phyloP scores from a whole-genome alignment of 2,329 filamentous ascomycete species.

The Beauveria rudraprayagi region DNA sequence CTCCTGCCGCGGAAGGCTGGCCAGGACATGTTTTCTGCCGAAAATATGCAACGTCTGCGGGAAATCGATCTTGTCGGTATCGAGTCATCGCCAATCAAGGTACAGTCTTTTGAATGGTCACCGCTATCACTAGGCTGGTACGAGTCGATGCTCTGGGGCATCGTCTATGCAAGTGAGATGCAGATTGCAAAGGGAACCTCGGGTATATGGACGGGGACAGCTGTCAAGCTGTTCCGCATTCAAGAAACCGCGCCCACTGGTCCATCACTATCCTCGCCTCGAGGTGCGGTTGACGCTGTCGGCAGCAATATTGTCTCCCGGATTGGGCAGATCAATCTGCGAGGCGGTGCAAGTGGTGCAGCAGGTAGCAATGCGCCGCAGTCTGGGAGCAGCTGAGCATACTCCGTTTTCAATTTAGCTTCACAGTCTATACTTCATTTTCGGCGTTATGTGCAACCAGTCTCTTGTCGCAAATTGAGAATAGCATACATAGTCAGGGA shows the following conservation, averaged over 20 bases:
- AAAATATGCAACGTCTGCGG: constrained; percentile 47
- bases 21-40: constrained; percentile 34
- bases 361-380: neutral
- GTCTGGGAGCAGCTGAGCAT: neutral
- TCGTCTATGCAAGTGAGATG: constrained; percentile 88
- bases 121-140: constrained; percentile 89
- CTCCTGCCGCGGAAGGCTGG: constrained; percentile 44
- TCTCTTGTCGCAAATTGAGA: neutral
- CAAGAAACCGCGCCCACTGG: constrained; percentile 76
- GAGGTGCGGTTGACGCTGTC: constrained; percentile 87
- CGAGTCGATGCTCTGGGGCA: constrained; percentile 86
- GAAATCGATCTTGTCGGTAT: constrained; percentile 60
- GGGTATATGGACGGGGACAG: constrained; percentile 89
- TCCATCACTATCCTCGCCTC: constrained; percentile 73
- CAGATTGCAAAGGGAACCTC: constrained; percentile 77
- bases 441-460: neutral
- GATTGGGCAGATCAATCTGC: constrained; percentile 72
- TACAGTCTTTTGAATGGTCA: constrained; percentile 93
- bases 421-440: neutral
- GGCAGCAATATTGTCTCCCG: constrained; percentile 82
- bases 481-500: neutral
- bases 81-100: constrained; percentile 64
- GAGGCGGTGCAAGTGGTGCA: constrained; percentile 31
- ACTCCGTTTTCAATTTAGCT: too few species aligned
- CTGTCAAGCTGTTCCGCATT: constrained; percentile 80